phyloP scores from a whole-genome alignment of 208 protist species.

The Wallacemonas sp. region DNA sequence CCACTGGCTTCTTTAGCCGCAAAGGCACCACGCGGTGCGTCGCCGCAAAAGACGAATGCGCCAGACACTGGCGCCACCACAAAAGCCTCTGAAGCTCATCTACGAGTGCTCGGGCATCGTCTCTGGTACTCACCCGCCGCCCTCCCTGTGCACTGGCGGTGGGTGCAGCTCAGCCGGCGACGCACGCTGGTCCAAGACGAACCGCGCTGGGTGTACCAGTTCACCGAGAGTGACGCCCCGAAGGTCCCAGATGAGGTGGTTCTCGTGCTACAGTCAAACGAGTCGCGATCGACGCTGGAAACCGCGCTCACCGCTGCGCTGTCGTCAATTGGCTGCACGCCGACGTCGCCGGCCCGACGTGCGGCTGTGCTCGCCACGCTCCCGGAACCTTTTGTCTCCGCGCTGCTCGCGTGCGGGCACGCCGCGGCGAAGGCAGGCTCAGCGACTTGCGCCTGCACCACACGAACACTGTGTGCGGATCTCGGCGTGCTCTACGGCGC shows the following conservation, averaged over 20 bases:
- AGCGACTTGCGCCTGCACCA: not conserved
- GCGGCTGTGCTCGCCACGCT: no score
- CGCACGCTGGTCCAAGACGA: not conserved
- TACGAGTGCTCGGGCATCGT: not conserved
- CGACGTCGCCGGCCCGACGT: no score
- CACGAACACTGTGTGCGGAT: not conserved
- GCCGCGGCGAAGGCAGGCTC: not conserved
- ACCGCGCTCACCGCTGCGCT: not conserved
- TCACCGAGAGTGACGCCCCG: no score
- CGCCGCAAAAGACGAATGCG: no score
- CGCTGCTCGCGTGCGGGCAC: not conserved
- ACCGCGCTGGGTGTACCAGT: not conserved
- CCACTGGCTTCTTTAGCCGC: no score
- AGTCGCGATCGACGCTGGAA: no score
- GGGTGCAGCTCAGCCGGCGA: not conserved
- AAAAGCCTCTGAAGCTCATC: not conserved
- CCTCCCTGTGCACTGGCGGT: not conserved
- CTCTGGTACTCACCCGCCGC: not conserved
- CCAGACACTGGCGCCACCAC: not conserved
- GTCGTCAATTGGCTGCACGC: not conserved
- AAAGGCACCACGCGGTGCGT: no score
- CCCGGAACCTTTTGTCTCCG: not conserved
- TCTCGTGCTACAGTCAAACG: no score
- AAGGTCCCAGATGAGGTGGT: no score
- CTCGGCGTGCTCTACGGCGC: constrained; percentile 1